Evolutionary conservation across 306 rosid genomes (phyloP).

Genomic region (Abrus precatorius): DNA sequence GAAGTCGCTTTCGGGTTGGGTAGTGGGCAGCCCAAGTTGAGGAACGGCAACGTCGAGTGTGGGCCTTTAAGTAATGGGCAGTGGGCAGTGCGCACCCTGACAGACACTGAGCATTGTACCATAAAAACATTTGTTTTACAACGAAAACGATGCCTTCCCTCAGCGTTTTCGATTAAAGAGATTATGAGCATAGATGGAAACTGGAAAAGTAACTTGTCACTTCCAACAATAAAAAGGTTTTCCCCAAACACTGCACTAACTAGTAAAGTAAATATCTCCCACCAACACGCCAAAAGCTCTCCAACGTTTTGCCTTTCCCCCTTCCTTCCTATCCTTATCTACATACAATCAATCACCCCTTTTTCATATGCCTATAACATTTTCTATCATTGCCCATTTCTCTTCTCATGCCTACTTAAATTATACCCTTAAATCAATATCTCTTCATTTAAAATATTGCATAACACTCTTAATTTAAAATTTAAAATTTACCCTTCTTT

Average conservation of each 20-base stretch:
- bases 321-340: constrained; percentile 11
- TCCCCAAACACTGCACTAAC: constrained; percentile 10
- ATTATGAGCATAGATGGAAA: background rate
- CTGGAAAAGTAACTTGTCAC: constrained; percentile 43
- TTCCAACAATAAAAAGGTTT: constrained; percentile 21
- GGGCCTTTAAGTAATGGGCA: background rate
- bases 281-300: background rate
- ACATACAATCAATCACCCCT: constrained; percentile 30
- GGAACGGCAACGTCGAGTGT: constrained; percentile 43
- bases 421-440: no score
- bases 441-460: no score
- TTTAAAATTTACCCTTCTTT: no score
- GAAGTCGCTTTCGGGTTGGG: constrained; percentile 52
- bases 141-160: background rate
- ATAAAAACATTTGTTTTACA: background rate
- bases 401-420: background rate
- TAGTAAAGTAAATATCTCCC: background rate
- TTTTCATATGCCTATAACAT: constrained; percentile 23
- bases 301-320: background rate
- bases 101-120: background rate
- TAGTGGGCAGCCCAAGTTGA: constrained; percentile 46
- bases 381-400: constrained; percentile 20
- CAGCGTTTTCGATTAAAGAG: constrained; percentile 24
- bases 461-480: no score
- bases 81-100: no score